phyloP scores from a whole-genome alignment of 2,329 filamentous ascomycete species.

The Westerdykella aurantiaca region DNA sequence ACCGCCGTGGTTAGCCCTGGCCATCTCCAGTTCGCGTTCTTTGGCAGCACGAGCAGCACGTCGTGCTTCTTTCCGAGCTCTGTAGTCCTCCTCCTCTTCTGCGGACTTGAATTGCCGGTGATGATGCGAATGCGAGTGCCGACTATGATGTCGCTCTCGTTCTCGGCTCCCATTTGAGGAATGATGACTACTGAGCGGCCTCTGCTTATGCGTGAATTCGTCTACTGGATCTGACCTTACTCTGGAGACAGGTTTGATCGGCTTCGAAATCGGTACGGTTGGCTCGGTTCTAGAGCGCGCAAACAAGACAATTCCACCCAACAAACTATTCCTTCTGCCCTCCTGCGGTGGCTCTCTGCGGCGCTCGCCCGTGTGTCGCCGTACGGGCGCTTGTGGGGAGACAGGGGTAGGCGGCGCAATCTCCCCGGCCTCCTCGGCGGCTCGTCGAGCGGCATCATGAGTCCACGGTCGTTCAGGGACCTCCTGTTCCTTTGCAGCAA shows the following conservation, averaged over 20 bases:
- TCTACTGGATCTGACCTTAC: slow-evolving; percentile 22
- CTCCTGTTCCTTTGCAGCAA: slow-evolving; percentile 12
- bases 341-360: slow-evolving; percentile 12
- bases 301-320: slow-evolving; percentile 27
- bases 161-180: slow-evolving; percentile 32
- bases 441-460: slow-evolving; percentile 26
- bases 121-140: slow-evolving; percentile 21
- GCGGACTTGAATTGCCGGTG: slow-evolving; percentile 21
- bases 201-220: slow-evolving; percentile 17
- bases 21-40: slow-evolving; percentile 23
- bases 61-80: slow-evolving; percentile 25
- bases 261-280: slow-evolving; percentile 16
- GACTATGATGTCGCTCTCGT: slow-evolving; percentile 26
- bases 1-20: slow-evolving; percentile 21
- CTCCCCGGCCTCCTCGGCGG: slow-evolving; percentile 17
- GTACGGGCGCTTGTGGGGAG: slow-evolving; percentile 18
- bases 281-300: slow-evolving; percentile 30
- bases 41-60: slow-evolving; percentile 17
- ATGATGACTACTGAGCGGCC: slow-evolving; percentile 23
- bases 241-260: slow-evolving; percentile 19
- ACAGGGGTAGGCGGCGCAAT: slow-evolving; percentile 13
- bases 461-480: slow-evolving; percentile 9
- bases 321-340: slow-evolving; percentile 22
- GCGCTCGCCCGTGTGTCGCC: slow-evolving; percentile 19
- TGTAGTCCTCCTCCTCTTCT: slow-evolving; percentile 30